Evolutionary conservation across 768 basidiomycete genomes (phyloP).

Genomic region (Crepidotus variabilis): DNA sequence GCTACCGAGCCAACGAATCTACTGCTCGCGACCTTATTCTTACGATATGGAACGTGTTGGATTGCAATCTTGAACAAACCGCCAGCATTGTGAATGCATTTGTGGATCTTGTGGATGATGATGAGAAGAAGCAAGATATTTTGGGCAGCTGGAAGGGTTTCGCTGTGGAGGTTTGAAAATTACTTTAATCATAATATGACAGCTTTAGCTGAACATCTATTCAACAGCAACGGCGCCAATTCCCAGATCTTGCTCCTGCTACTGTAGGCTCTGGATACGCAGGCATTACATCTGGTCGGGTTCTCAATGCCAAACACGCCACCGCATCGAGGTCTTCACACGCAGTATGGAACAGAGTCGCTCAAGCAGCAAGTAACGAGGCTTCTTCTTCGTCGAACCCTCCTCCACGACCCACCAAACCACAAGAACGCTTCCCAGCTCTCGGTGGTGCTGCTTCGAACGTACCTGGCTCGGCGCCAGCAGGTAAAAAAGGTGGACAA

Average conservation of each 20-base stretch:
- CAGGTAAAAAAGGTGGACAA: constrained; percentile 26
- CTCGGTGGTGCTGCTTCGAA: constrained; percentile 19
- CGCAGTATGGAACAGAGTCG: constrained; percentile 84
- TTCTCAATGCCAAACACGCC: constrained; percentile 79
- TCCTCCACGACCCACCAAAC: constrained; percentile 15
- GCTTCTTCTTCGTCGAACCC: constrained; percentile 28
- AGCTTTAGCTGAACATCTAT: neutral
- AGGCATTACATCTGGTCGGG: constrained; percentile 76
- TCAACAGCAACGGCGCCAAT: constrained; percentile 74
- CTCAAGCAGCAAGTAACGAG: constrained; percentile 57
- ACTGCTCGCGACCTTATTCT: constrained; percentile 82
- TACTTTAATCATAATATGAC: neutral
- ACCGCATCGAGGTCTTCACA: constrained; percentile 61
- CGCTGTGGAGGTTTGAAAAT: constrained; percentile 62
- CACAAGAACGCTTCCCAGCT: constrained; percentile 31
- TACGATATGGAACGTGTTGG: constrained; percentile 73
- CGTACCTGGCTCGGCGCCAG: constrained; percentile 30
- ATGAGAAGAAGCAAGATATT: constrained; percentile 78
- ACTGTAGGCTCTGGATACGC: constrained; percentile 66
- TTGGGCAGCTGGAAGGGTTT: constrained; percentile 80
- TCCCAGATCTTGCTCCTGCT: constrained; percentile 70
- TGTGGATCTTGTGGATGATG: constrained; percentile 77
- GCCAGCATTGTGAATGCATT: constrained; percentile 69
- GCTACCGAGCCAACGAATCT: constrained; percentile 74
- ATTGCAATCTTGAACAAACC: constrained; percentile 59